phyloP scores from a whole-genome alignment of 495 filamentous ascomycete genomes.

The Penicillium dipodomyicola region DNA sequence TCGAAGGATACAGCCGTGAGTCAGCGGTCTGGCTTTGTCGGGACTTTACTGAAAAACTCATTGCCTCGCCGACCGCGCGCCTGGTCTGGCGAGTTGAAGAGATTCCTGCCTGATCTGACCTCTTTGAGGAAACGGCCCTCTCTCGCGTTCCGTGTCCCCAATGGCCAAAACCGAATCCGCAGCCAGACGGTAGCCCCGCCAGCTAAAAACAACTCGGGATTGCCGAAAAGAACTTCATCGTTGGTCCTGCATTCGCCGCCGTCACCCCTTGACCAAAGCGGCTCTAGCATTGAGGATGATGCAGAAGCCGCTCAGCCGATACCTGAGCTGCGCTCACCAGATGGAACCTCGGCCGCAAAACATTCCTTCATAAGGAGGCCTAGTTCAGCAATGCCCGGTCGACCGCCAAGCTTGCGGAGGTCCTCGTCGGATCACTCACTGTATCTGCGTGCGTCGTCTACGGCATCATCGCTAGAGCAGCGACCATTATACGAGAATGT shows the following conservation, averaged over 20 bases:
- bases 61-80: conserved; percentile 41
- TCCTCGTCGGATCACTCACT: conserved; percentile 76
- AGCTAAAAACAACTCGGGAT: background rate
- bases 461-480: conserved; percentile 80
- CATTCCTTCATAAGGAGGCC: conserved; percentile 35
- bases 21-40: conserved; percentile 39
- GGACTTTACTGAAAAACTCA: conserved; percentile 39
- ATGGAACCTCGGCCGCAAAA: conserved; percentile 32
- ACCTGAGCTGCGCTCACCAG: conserved; percentile 32
- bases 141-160: conserved; percentile 39
- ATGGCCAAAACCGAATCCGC: conserved; percentile 29
- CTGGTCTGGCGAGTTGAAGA: conserved; percentile 45
- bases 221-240: conserved; percentile 12
- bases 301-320: conserved; percentile 23
- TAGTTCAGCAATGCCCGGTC: conserved; percentile 23
- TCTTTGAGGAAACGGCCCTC: conserved; percentile 49
- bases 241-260: conserved; percentile 8
- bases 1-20: conserved; percentile 18
- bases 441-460: conserved; percentile 61
- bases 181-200: conserved; percentile 28
- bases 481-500: conserved; percentile 81
- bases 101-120: conserved; percentile 43
- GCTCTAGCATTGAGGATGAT: conserved; percentile 14
- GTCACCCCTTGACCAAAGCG: background rate
- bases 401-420: conserved; percentile 50